Base-by-base conservation (phyloP, 352 stramenopile genomes). In the Phytophthora meadii region DNA sequence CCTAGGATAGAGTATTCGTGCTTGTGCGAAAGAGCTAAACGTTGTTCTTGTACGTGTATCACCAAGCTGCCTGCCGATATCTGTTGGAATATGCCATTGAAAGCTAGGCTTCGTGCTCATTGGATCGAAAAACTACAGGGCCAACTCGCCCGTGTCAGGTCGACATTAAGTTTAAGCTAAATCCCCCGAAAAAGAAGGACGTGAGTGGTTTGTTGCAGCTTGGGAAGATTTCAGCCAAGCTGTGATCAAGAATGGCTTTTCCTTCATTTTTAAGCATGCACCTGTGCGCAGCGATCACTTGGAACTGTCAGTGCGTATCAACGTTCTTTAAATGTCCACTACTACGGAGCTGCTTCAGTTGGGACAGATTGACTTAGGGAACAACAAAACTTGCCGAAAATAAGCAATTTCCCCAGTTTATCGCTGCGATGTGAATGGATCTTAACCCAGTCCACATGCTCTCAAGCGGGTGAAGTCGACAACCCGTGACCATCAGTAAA, bases 1-100 rank as follows among this genome's bases (percentile, higher is more conserved):
- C 69, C 77, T 24, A 79, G 65, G 65, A 73, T 65, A 51, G 4
- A 47, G 73, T 1, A 62, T 72, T 6, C 45, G 27, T 8, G 45
- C 24, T 11, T 71, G 62, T 28, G 69, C 69, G 1, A 17, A 49
- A 1, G 22, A 15, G 1, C 65, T 66, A 32, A 76, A 71, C 37
- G 61, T 76, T 15, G n/a, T 61, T 1, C 22, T 82, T 5, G 22
- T 36, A 4, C 19, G 0, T 17, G 24, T 22, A 9, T 10, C 41
- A 22, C 22, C 22, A 22, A 2, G 11, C 8, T 50, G n/a, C 44
- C 24, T 4, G 44, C 44, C 6, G 44, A 71, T n/a, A 52, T 67
- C 28, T 59, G 52, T 1, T 77, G 64, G 54, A 70, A 66, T 15
- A 55, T 54, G n/a, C 57, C 46, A 7, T 49, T 70, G 19, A 74